These are phyloP conservation scores for Dioscorea zingiberensis DNA, from an alignment of 106 monocot species.

Conservation along the genomic window DNA sequence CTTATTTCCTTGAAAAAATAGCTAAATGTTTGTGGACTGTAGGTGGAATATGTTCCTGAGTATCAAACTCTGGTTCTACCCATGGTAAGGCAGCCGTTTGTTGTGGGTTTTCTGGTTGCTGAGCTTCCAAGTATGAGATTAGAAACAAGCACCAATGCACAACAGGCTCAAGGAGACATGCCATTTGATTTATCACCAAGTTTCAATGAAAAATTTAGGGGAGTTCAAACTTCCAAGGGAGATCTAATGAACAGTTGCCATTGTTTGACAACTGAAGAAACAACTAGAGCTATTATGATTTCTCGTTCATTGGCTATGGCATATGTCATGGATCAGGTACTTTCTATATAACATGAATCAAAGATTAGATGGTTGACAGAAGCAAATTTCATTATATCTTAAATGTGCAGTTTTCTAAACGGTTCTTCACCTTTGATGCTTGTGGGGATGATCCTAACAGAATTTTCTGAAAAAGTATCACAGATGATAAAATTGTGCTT, in stretches of 20 bases:
- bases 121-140: conserved; percentile 53
- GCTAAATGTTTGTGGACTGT: neutral
- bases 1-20: neutral
- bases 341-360: neutral
- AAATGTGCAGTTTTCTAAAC: too few relatives aligned
- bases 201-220: conserved; percentile 29
- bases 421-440: too few relatives aligned
- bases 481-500: too few relatives aligned
- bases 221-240: conserved; percentile 38
- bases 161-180: conserved; percentile 9
- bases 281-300: conserved; percentile 59
- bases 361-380: too few relatives aligned
- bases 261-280: conserved; percentile 50
- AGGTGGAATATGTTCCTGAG: conserved; percentile 67
- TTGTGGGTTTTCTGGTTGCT: conserved; percentile 94
- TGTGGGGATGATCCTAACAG: too few relatives aligned
- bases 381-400: too few relatives aligned
- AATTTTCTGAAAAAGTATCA: too few relatives aligned
- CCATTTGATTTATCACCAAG: conserved; percentile 8
- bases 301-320: conserved; percentile 80
- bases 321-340: conserved; percentile 99
- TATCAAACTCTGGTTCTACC: conserved; percentile 75
- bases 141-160: conserved; percentile 10
- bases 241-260: conserved; percentile 25
- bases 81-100: conserved; percentile 92